These are phyloP conservation scores for Dendryphion nanum DNA, from an alignment of 2,329 filamentous ascomycete species.

Conservation along the genomic window DNA sequence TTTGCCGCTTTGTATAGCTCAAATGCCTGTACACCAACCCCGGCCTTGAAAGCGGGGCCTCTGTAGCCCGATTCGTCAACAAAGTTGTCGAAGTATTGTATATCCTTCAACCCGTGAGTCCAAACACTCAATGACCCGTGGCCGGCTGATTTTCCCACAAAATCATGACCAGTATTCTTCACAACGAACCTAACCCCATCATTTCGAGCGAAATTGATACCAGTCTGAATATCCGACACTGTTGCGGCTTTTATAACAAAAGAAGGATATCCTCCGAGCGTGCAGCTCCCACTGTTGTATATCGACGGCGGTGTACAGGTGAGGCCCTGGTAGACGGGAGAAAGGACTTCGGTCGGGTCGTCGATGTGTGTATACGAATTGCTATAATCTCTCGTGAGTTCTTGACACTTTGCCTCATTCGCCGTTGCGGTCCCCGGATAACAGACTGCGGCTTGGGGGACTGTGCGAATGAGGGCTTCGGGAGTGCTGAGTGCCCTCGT, in stretches of 20 bases:
- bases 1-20: constrained; percentile 28
- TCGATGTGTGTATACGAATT: constrained; percentile 20
- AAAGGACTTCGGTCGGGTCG: constrained; percentile 25
- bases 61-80: constrained; percentile 23
- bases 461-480: constrained; percentile 17
- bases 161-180: constrained; percentile 35
- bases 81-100: constrained; percentile 22
- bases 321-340: constrained; percentile 26
- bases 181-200: constrained; percentile 26
- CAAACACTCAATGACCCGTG: constrained; percentile 24
- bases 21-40: constrained; percentile 26
- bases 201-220: constrained; percentile 27
- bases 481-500: constrained; percentile 20
- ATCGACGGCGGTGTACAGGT: constrained; percentile 24
- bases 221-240: constrained; percentile 25
- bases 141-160: constrained; percentile 23
- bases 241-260: constrained; percentile 23
- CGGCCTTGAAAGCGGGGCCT: constrained; percentile 26
- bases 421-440: constrained; percentile 14
- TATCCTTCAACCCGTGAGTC: constrained; percentile 30
- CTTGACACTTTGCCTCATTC: constrained; percentile 20
- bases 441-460: constrained; percentile 21
- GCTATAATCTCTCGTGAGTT: constrained; percentile 17
- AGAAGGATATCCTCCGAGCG: constrained; percentile 24
- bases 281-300: constrained; percentile 20